Evolutionary conservation across 2,329 filamentous ascomycete species (phyloP).

Genomic region (Phialophora verrucosa): DNA sequence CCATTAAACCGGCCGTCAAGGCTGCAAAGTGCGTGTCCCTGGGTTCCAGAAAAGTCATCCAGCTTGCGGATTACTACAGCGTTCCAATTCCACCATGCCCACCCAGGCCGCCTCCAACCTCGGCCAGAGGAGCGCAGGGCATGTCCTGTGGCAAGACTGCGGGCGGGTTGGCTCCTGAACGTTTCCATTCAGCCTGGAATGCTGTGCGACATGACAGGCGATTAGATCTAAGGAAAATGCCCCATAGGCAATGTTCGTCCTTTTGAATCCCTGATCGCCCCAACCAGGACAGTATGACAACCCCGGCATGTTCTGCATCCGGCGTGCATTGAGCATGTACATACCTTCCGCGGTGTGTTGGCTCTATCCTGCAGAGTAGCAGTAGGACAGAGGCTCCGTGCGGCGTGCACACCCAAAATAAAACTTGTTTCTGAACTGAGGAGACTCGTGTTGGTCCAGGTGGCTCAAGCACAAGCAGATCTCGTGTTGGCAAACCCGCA

Average conservation of each 20-base stretch:
- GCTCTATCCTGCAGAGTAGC: neutral
- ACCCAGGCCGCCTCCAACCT: neutral
- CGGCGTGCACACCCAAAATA: neutral
- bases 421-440: neutral
- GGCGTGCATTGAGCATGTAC: slow-evolving; percentile 10
- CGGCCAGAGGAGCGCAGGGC: slow-evolving; percentile 1
- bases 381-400: slow-evolving; percentile 1
- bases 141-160: slow-evolving; percentile 12
- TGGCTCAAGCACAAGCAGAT: neutral
- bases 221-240: slow-evolving; percentile 9
- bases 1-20: slow-evolving; percentile 19
- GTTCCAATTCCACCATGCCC: slow-evolving; percentile 5
- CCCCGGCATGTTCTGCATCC: slow-evolving; percentile 19
- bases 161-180: slow-evolving; percentile 2
- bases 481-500: slow-evolving; percentile 1
- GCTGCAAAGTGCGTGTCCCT: slow-evolving; percentile 18
- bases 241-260: slow-evolving; percentile 19
- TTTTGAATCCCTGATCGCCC: slow-evolving; percentile 16
- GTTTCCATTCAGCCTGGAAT: slow-evolving; percentile 6
- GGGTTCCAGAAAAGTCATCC: slow-evolving; percentile 24
- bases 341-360: slow-evolving; percentile 18
- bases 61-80: slow-evolving; percentile 20
- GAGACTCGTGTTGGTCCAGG: neutral
- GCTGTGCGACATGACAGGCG: slow-evolving; percentile 18
- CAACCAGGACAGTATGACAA: slow-evolving; percentile 5